phyloP scores from a whole-genome alignment of 805 yeast species.

The Pichia manshurica region DNA sequence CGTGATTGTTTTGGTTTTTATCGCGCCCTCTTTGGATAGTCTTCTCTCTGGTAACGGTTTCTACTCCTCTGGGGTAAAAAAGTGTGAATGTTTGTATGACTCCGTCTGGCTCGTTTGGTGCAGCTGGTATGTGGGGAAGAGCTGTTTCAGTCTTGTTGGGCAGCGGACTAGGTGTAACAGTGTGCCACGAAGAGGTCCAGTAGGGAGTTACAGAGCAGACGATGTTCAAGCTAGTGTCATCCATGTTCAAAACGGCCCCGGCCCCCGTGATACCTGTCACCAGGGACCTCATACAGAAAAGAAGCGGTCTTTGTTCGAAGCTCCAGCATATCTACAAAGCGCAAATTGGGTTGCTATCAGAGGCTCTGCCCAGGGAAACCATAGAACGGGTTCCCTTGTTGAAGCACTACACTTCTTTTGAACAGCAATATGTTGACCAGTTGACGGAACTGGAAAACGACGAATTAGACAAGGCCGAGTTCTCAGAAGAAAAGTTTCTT shows the following conservation, averaged over 20 bases:
- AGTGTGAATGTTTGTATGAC: no score
- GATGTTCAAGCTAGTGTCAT: slow-evolving; percentile 12
- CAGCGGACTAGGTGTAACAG: no score
- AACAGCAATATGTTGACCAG: slow-evolving; percentile 2
- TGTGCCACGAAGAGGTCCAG: no score
- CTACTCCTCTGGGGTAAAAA: no score
- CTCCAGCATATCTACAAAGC: slow-evolving; percentile 11
- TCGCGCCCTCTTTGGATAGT: no score
- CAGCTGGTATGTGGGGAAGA: no score
- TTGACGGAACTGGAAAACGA: not conserved
- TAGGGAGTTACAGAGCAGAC: not conserved
- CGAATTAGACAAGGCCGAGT: not conserved
- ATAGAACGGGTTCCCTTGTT: not conserved
- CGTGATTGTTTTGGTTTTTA: no score
- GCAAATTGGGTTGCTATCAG: slow-evolving; percentile 10
- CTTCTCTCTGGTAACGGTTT: no score
- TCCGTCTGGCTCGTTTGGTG: no score
- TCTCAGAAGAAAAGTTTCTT: slow-evolving; percentile 10
- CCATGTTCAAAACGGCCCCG: slow-evolving; percentile 8
- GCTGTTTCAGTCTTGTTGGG: no score
- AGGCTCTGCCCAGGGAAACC: not conserved
- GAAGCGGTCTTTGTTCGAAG: slow-evolving; percentile 8
- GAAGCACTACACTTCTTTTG: slow-evolving; percentile 10
- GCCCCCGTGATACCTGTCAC: slow-evolving; percentile 9
- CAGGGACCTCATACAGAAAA: slow-evolving; percentile 11